A percentile compares a stretch with the other conserved stretches of the same genome.
These are phyloP conservation scores for Geosmithia putterillii DNA, from an alignment of 2,329 filamentous ascomycete species.

Conservation along the genomic window DNA sequence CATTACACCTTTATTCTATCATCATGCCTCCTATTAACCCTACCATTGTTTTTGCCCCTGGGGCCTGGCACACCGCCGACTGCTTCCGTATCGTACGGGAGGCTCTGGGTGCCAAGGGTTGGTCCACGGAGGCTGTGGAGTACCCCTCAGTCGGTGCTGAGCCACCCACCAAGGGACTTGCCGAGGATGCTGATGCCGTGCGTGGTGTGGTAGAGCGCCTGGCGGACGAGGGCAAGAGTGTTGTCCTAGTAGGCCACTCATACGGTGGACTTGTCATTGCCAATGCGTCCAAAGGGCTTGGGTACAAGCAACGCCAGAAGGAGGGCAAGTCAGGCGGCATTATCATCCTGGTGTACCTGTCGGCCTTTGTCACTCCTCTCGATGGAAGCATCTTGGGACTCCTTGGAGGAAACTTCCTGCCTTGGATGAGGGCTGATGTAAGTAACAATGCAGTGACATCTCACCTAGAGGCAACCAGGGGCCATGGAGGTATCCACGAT, in stretches of 20 bases:
- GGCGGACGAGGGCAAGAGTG: constrained; percentile 20
- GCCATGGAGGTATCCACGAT: no score
- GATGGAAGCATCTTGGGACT: constrained; percentile 12
- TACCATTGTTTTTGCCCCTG: constrained; percentile 23
- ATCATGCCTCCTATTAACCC: constrained; percentile 1
- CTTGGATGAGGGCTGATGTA: constrained; percentile 15
- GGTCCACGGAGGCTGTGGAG: constrained; percentile 14
- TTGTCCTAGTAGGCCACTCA: constrained; percentile 28
- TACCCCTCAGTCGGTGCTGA: constrained; percentile 19
- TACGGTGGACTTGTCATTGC: constrained; percentile 27
- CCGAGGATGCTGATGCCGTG: constrained; percentile 18
- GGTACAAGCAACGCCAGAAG: constrained; percentile 16
- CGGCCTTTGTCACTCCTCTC: constrained; percentile 17
- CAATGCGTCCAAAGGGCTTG: constrained; percentile 21
- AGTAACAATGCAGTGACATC: background rate
- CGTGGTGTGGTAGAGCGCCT: constrained; percentile 13
- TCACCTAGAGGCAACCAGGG: background rate
- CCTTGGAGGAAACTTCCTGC: constrained; percentile 11
- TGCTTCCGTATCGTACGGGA: constrained; percentile 16
- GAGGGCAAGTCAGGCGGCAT: constrained; percentile 24
- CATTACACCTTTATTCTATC: background rate
- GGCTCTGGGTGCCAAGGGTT: constrained; percentile 17
- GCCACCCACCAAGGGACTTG: constrained; percentile 10
- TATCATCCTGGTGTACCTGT: constrained; percentile 19
- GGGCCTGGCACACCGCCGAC: constrained; percentile 22